Base-by-base conservation (phyloP, 352 stramenopile genomes). In the Plasmopara muralis region DNA sequence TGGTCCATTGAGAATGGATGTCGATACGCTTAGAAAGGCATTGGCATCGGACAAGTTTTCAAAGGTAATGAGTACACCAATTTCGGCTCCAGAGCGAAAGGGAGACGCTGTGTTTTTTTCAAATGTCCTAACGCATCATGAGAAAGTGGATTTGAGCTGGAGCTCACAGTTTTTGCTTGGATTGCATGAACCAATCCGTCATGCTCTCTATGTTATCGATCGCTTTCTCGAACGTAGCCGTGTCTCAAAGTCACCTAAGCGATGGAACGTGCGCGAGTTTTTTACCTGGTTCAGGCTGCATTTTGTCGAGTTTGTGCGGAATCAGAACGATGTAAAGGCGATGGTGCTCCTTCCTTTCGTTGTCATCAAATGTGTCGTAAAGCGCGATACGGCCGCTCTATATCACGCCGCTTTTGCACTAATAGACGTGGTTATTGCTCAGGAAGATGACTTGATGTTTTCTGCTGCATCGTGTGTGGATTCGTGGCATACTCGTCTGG, bases 171-270 rank as follows among this genome's bases (percentile, higher is more conserved):
- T 93, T 53, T 20, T 93, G 15, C 64, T 93, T 9, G 76, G 75
- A 1, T 55, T 93, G 15, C 82, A 93, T 46, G 82, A 93, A 53
- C 82, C 82, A 9, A 62, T 93, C 47, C 82, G 82, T 10, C 82
- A 93, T 45, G 82, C 82, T 34, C 62, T 93, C 0, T 93, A 72
- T 37, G 79, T 93, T 13, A 89, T 87, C n/a, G 79, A 93, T 58
- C 68, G 80, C 28, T 93, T 89, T 54, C 53, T 91, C 31, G 72
- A 79, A 43, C 75, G 75, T 39, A 85, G 77, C 12, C 72, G 80
- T 35, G 38, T 64, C 42, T 52, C 64, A 51, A 64, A 68, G 13
- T 64, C 68, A 9, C 61, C 64, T 3, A 61, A 60, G 25, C 74
- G 80, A 44, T 77, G 63, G 65, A 85, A 85, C 47, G 70, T 83